Percentiles rank a stretch among this genome's conserved stretches.
These are phyloP conservation scores for Cryptococcus sp. DNA, from an alignment of 1,284 basidiomycete genomes.

Conservation along the genomic window DNA sequence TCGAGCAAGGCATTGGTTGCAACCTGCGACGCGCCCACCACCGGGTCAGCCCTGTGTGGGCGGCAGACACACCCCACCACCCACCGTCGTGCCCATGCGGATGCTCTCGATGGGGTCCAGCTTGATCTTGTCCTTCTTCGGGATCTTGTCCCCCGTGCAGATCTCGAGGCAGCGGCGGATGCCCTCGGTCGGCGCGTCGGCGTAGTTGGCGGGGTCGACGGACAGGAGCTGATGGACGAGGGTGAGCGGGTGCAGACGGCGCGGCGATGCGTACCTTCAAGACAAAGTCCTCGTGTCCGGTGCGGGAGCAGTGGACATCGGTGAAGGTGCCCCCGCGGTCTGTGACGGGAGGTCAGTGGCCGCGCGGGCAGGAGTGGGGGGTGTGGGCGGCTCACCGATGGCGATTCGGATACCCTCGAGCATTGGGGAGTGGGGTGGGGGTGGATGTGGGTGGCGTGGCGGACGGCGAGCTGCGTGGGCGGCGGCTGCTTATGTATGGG, in stretches of 20 bases:
- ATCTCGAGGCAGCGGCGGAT: slow-evolving; percentile 47
- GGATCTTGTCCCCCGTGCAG: slow-evolving; percentile 30
- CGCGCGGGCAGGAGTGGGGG: too few relatives aligned
- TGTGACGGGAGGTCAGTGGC: too few relatives aligned
- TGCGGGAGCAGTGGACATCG: too few relatives aligned
- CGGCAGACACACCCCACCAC: neutral
- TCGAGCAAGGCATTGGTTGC: slow-evolving; percentile 51
- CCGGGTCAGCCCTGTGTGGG: too few relatives aligned
- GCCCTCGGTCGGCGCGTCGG: slow-evolving; percentile 50
- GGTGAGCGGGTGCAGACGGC: too few relatives aligned
- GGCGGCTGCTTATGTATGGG: too few relatives aligned
- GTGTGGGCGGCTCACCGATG: too few relatives aligned
- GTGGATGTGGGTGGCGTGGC: too few relatives aligned
- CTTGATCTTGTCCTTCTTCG: slow-evolving; percentile 9
- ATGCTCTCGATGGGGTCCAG: slow-evolving; percentile 22
- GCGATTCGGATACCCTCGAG: too few relatives aligned
- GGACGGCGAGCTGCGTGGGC: too few relatives aligned
- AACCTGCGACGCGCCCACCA: slow-evolving; percentile 15
- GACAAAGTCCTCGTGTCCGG: neutral
- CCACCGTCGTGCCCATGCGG: slow-evolving; percentile 26
- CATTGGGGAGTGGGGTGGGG: too few relatives aligned
- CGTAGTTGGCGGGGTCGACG: slow-evolving; percentile 49
- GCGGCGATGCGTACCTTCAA: neutral
- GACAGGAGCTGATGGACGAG: slow-evolving; percentile 34
- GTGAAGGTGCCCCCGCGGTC: too few relatives aligned